A percentile compares a stretch with the other conserved stretches of the same genome.
Conservation (phyloP, 2,329 filamentous ascomycete species). For the Diaporthe caulivora region DNA sequence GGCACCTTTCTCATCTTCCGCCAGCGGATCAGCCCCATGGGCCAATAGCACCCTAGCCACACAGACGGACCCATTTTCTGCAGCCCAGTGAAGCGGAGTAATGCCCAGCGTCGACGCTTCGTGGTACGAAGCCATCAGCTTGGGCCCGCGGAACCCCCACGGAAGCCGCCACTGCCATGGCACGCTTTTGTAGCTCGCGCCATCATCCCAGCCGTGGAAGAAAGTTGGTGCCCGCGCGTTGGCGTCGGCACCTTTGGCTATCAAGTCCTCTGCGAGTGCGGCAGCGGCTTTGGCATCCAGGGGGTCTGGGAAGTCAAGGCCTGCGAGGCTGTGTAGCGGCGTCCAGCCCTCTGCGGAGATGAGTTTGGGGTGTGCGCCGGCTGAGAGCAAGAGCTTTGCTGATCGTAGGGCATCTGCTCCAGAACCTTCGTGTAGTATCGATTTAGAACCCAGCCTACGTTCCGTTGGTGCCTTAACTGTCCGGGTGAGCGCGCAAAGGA, state of each 20-base stretch:
- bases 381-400: background rate
- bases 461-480: background rate
- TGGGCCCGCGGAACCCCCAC: background rate
- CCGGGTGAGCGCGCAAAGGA: background rate
- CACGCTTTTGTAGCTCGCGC: background rate
- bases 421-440: background rate
- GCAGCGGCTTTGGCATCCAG: background rate
- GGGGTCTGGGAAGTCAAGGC: background rate
- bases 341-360: background rate
- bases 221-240: background rate
- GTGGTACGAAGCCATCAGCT: background rate
- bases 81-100: background rate
- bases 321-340: background rate
- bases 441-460: background rate
- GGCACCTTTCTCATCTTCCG: background rate
- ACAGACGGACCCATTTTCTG: background rate
- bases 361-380: background rate
- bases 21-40: background rate
- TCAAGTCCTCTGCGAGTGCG: background rate
- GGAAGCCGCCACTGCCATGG: constrained; percentile 1
- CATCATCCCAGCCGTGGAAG: background rate
- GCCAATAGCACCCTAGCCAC: background rate
- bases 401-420: background rate
- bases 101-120: background rate
- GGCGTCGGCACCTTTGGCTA: background rate